Evolutionary conservation across 2,329 filamentous ascomycete genomes (phyloP).

Genomic region (Chrysoporthe cubensis): DNA sequence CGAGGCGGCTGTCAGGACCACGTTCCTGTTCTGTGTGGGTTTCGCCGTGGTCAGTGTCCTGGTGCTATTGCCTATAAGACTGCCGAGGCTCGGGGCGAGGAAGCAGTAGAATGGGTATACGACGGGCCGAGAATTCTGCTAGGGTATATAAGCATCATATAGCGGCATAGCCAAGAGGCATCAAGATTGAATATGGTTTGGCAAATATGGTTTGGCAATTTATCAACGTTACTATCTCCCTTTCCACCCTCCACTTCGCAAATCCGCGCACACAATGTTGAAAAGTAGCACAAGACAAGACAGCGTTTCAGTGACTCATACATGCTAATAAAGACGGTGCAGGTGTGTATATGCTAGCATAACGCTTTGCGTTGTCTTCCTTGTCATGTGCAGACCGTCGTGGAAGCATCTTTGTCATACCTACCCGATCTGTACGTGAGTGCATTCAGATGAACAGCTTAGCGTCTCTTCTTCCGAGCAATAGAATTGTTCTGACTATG

Average conservation of each 20-base stretch:
- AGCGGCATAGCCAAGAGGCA: neutral
- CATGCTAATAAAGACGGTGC: neutral
- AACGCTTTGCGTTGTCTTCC: neutral
- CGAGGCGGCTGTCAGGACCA: slow-evolving; percentile 52
- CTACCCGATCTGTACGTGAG: neutral
- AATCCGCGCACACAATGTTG: neutral
- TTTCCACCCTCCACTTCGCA: neutral
- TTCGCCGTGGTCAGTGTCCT: slow-evolving; percentile 53
- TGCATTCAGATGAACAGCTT: too few relatives aligned
- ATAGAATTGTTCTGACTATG: neutral
- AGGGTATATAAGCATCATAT: neutral
- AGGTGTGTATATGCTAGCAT: neutral
- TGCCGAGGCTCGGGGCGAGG: slow-evolving; percentile 54
- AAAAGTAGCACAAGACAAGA: too few relatives aligned
- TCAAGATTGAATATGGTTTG: neutral
- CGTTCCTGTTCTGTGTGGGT: slow-evolving; percentile 48
- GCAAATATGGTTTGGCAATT: neutral
- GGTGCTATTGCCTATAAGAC: slow-evolving; percentile 54
- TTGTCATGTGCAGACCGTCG: neutral
- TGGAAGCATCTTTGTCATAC: neutral
- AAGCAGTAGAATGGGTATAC: slow-evolving; percentile 40
- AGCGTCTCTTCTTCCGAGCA: neutral
- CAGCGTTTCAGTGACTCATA: neutral
- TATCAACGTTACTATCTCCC: neutral
- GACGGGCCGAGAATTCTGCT: neutral